These are phyloP conservation scores for Auriculariales sp. DNA, from an alignment of 768 basidiomycete genomes.

Conservation along the genomic window DNA sequence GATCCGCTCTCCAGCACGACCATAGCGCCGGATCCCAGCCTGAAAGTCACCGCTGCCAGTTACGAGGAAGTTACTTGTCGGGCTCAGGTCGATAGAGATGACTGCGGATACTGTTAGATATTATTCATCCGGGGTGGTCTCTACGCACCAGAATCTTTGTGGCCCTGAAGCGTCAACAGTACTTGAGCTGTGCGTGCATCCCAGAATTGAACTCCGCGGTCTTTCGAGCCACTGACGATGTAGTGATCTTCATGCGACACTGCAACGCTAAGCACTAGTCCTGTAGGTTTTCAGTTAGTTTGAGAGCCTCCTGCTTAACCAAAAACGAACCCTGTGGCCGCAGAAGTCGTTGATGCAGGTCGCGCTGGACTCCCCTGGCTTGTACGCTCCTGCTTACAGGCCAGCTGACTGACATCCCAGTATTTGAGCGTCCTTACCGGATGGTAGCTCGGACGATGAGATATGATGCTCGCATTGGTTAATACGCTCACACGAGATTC, in stretches of 20 bases:
- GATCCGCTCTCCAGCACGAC: too few species aligned
- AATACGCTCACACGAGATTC: slow-evolving; percentile 31
- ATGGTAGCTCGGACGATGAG: slow-evolving; percentile 25
- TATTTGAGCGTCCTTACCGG: slow-evolving; percentile 30
- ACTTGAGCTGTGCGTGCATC: too few species aligned
- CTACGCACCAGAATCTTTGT: too few species aligned
- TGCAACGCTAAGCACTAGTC: too few species aligned
- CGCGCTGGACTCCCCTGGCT: too few species aligned
- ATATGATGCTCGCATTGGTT: slow-evolving; percentile 26
- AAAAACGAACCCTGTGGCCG: slow-evolving; percentile 49
- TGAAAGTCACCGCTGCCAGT: slow-evolving; percentile 30
- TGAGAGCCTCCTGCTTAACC: slow-evolving; percentile 29
- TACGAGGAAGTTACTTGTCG: slow-evolving; percentile 23
- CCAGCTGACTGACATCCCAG: slow-evolving; percentile 32
- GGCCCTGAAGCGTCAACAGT: too few species aligned
- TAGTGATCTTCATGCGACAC: too few species aligned
- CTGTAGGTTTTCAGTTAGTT: too few species aligned
- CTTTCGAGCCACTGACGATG: too few species aligned
- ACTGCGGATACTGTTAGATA: slow-evolving; percentile 12
- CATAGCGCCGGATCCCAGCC: slow-evolving; percentile 27
- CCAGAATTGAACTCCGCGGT: too few species aligned
- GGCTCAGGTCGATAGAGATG: slow-evolving; percentile 29
- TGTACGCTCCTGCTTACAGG: slow-evolving; percentile 1
- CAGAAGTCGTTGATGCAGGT: slow-evolving; percentile 20
- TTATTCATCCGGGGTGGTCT: too few species aligned